A percentile compares a stretch with the other conserved stretches of the same genome.
Conservation (phyloP, 306 rosid genomes). For the Rosa persica region DNA sequence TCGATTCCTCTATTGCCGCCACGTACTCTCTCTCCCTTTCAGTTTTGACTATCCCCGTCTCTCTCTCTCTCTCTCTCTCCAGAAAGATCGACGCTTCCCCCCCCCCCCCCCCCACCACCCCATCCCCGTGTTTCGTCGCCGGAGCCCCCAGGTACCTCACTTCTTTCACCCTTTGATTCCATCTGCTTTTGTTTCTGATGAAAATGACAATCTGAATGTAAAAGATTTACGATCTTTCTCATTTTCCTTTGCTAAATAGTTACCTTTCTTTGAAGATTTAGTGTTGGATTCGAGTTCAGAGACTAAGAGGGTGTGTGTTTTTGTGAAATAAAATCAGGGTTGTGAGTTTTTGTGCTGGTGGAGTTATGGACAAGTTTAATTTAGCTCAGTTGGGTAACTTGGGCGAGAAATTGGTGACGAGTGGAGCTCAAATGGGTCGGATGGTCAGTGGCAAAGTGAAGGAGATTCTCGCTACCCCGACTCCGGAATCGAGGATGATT, state of each 20-base stretch:
- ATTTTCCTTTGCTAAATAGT: no score
- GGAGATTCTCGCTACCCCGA: slow-evolving; percentile 62
- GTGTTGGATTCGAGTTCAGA: not conserved
- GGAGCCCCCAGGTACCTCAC: not conserved
- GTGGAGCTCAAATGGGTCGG: slow-evolving; percentile 78
- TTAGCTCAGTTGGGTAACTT: slow-evolving; percentile 54
- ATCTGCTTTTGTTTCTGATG: not conserved
- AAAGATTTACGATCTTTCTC: not conserved
- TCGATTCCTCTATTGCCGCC: slow-evolving; percentile 10
- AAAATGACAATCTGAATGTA: not conserved
- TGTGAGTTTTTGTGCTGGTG: not conserved
- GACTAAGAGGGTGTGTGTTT: not conserved
- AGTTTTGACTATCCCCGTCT: slow-evolving; percentile 4
- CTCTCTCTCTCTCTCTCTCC: not conserved
- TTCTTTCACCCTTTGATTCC: not conserved
- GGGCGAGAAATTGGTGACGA: slow-evolving; percentile 66
- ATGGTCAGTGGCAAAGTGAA: slow-evolving; percentile 65
- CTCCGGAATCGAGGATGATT: slow-evolving; percentile 74
- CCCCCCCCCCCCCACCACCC: no score
- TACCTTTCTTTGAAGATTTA: not conserved
- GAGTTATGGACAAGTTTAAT: slow-evolving; percentile 60
- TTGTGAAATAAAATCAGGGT: not conserved
- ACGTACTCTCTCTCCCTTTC: slow-evolving; percentile 16
- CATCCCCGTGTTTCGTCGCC: not conserved
- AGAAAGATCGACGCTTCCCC: not conserved